Conservation (phyloP, 768 basidiomycete species). For the Podaxis sp. region DNA sequence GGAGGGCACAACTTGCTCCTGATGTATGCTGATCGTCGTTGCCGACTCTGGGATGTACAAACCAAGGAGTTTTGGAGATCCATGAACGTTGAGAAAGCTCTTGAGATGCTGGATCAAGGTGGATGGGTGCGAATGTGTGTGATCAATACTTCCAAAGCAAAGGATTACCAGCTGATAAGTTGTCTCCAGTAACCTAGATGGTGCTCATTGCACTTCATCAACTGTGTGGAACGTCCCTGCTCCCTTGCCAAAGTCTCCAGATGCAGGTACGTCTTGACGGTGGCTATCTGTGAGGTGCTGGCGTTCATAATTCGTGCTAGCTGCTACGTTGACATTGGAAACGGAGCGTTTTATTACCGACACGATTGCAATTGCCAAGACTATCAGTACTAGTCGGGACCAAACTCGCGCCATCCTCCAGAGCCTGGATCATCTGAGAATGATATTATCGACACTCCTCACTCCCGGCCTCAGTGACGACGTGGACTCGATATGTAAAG, state of each 20-base stretch:
- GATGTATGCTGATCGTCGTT: slow-evolving; percentile 70
- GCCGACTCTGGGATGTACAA: slow-evolving; percentile 83
- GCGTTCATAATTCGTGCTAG: slow-evolving; percentile 23
- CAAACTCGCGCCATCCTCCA: slow-evolving; percentile 37
- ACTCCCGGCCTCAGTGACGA: slow-evolving; percentile 67
- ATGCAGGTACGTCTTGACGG: slow-evolving; percentile 19
- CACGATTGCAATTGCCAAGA: slow-evolving; percentile 44
- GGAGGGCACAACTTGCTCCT: slow-evolving; percentile 69
- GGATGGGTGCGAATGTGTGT: slow-evolving; percentile 73
- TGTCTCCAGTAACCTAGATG: slow-evolving; percentile 17
- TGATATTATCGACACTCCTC: slow-evolving; percentile 58
- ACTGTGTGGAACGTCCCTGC: slow-evolving; percentile 23
- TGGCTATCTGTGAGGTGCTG: not conserved
- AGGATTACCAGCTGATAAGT: not conserved
- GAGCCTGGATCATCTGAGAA: slow-evolving; percentile 51
- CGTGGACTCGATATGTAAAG: slow-evolving; percentile 65
- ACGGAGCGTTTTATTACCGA: slow-evolving; percentile 49
- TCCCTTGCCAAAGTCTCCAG: slow-evolving; percentile 11
- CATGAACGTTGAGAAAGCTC: slow-evolving; percentile 70
- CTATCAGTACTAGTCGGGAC: slow-evolving; percentile 42
- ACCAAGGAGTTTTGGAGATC: slow-evolving; percentile 84
- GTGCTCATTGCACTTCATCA: slow-evolving; percentile 17
- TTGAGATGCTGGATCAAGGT: slow-evolving; percentile 65
- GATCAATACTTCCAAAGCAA: not conserved
- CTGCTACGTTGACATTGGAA: slow-evolving; percentile 43